phyloP scores from a whole-genome alignment of 2,329 filamentous ascomycete species.

The Zasmidium angulare region DNA sequence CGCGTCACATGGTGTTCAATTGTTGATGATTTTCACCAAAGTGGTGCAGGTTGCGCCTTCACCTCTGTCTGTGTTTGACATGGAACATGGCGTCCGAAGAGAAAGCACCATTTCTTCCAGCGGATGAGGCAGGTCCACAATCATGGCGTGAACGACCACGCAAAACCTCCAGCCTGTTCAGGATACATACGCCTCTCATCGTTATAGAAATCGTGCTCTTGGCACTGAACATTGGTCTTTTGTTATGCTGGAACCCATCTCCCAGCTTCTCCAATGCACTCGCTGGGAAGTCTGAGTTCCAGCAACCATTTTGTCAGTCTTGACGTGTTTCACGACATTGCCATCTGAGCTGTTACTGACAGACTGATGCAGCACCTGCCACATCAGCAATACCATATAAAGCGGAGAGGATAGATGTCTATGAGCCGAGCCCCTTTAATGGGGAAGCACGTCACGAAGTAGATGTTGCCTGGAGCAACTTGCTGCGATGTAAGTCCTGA shows the following conservation, averaged over 20 bases:
- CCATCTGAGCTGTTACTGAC: neutral
- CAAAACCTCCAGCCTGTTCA: neutral
- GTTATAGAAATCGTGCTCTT: neutral
- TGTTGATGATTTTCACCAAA: no score
- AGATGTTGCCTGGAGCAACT: neutral
- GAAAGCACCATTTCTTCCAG: neutral
- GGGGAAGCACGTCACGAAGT: neutral
- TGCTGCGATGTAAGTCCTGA: constrained; percentile 4
- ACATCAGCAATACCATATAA: neutral
- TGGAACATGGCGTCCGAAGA: neutral
- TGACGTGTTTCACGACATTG: neutral
- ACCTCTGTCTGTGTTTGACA: neutral
- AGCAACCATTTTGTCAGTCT: neutral
- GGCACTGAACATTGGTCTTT: neutral
- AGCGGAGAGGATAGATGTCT: neutral
- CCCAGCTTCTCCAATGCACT: neutral
- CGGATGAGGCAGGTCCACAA: neutral
- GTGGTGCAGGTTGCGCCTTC: no score
- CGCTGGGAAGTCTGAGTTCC: neutral
- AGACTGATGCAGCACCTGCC: neutral
- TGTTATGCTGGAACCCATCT: neutral
- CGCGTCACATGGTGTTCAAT: no score
- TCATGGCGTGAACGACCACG: neutral
- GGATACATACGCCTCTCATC: neutral
- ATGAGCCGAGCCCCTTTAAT: neutral